Conservation (phyloP, 2,329 filamentous ascomycete species). For the Helotiales sp. region DNA sequence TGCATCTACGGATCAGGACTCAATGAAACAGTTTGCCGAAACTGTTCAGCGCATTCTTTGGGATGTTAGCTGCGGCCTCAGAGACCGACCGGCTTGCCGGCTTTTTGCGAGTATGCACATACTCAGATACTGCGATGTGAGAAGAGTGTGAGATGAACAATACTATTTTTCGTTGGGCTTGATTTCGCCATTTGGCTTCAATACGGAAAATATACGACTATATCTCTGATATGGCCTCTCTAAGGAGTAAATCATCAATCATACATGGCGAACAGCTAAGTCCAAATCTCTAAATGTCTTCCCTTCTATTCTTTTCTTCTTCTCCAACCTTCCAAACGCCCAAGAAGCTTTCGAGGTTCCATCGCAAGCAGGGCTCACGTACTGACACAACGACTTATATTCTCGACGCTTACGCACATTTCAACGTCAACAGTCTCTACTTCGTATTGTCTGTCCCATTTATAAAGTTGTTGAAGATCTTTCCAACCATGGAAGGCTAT, state of each 20-base stretch:
- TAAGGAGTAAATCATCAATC: no score
- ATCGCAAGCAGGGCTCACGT: no score
- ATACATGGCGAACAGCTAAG: no score
- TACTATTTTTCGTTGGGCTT: neutral
- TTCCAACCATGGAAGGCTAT: slow-evolving; percentile 21
- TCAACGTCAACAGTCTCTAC: neutral
- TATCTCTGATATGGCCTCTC: no score
- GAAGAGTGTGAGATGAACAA: neutral
- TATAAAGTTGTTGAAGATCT: slow-evolving; percentile 27
- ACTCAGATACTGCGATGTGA: neutral
- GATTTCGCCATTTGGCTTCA: neutral
- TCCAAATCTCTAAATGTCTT: no score
- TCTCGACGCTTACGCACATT: neutral
- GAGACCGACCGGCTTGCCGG: slow-evolving; percentile 75
- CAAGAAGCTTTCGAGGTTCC: no score
- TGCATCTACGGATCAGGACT: slow-evolving; percentile 34
- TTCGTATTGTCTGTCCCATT: slow-evolving; percentile 24
- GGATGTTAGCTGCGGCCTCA: slow-evolving; percentile 69
- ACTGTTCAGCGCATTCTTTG: slow-evolving; percentile 50
- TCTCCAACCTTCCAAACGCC: neutral
- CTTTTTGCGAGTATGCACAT: slow-evolving; percentile 46
- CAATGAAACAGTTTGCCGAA: slow-evolving; percentile 46
- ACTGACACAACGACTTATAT: no score
- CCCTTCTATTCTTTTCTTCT: neutral
- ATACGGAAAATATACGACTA: no score